A percentile compares a stretch with the other conserved stretches of the same genome.
phyloP scores from a whole-genome alignment of 805 yeast genomes.

The Kregervanrija pseudodelftensis region DNA sequence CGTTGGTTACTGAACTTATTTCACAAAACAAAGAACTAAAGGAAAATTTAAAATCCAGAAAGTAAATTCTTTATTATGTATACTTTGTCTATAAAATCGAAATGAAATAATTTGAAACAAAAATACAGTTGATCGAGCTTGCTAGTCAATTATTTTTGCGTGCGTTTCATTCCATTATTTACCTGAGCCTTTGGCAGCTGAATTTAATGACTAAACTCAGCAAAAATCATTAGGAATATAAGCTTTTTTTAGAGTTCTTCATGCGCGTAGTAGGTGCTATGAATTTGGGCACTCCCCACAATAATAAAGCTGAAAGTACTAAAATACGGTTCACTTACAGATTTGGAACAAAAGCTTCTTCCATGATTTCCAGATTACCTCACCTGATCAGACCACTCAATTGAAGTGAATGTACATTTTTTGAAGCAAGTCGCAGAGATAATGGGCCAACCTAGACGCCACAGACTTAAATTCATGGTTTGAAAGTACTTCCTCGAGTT shows the following conservation, averaged over 20 bases:
- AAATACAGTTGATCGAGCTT: too few relatives aligned
- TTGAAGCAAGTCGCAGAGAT: slow-evolving; percentile 34
- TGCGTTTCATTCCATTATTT: not conserved
- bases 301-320: slow-evolving; percentile 26
- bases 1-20: slow-evolving; percentile 33
- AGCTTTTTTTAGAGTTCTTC: slow-evolving; percentile 25
- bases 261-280: slow-evolving; percentile 26
- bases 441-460: slow-evolving; percentile 48
- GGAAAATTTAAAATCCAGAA: slow-evolving; percentile 2
- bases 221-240: slow-evolving; percentile 23
- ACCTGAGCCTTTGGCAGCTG: not conserved
- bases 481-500: slow-evolving; percentile 34
- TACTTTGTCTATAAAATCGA: too few relatives aligned
- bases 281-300: slow-evolving; percentile 28
- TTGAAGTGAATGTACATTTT: slow-evolving; percentile 39
- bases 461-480: slow-evolving; percentile 34
- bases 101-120: too few relatives aligned
- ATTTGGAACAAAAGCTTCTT: slow-evolving; percentile 34
- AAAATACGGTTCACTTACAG: slow-evolving; percentile 31
- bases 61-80: not conserved
- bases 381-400: slow-evolving; percentile 33
- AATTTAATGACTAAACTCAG: not conserved
- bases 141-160: not conserved
- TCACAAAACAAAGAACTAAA: slow-evolving; percentile 19
- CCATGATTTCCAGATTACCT: slow-evolving; percentile 46